phyloP scores from a whole-genome alignment of 2,329 filamentous ascomycete genomes.

The Furcasterigmium furcatum region DNA sequence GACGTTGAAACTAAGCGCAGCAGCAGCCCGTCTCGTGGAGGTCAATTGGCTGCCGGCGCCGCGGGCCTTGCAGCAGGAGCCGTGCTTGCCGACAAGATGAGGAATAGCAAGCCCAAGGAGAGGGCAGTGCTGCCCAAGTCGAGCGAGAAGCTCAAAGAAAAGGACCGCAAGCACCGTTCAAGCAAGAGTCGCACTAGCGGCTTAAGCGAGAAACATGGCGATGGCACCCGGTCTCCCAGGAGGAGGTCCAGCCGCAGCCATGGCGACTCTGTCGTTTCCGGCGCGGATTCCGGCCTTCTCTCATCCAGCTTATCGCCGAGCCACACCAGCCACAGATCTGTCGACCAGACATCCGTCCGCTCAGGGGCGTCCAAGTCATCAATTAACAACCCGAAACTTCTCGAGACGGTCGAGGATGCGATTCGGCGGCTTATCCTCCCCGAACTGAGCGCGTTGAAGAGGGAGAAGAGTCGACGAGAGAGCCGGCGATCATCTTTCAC shows the following conservation, averaged over 20 bases:
- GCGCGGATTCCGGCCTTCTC: conserved; percentile 49
- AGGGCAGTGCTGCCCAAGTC: conserved; percentile 27
- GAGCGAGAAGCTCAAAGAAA: conserved; percentile 40
- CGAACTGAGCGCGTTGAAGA: conserved; percentile 86
- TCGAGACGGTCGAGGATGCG: conserved; percentile 90
- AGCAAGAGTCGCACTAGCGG: conserved; percentile 49
- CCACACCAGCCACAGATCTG: conserved; percentile 55
- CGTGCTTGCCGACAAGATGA: conserved; percentile 37
- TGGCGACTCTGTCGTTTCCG: conserved; percentile 51
- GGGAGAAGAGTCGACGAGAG: conserved; percentile 78
- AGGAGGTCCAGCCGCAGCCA: conserved; percentile 49
- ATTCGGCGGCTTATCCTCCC: conserved; percentile 87
- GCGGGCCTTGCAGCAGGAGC: conserved; percentile 32
- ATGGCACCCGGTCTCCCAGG: conserved; percentile 42
- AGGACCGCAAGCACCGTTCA: conserved; percentile 45
- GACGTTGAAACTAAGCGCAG: conserved; percentile 31
- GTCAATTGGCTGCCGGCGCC: conserved; percentile 33
- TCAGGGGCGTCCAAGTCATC: conserved; percentile 60
- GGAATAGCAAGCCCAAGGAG: conserved; percentile 36
- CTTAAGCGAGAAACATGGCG: conserved; percentile 41
- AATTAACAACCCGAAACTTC: conserved; percentile 86
- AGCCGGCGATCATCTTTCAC: conserved; percentile 64
- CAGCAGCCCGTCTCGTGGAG: conserved; percentile 37
- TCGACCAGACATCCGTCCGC: conserved; percentile 50
- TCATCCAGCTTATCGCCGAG: conserved; percentile 51